phyloP scores from a whole-genome alignment of 1,284 basidiomycete genomes.

The Malassezia psittaci region DNA sequence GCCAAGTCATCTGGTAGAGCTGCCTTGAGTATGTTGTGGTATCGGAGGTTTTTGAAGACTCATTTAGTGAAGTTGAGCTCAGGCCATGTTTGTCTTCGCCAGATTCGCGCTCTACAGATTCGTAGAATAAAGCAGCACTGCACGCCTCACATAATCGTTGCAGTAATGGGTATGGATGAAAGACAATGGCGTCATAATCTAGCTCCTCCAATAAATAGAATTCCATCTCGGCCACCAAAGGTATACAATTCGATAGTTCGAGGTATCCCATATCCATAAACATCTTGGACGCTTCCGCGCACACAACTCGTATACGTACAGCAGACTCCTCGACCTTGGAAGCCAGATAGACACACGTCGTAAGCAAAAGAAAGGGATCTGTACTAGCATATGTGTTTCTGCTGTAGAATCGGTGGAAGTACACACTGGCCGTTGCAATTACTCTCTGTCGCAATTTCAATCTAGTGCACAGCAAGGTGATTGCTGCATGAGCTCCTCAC shows the following conservation, averaged over 20 bases:
- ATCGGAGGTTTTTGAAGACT: too few species aligned
- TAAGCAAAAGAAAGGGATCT: constrained; percentile 80
- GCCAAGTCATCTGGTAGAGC: constrained; percentile 55
- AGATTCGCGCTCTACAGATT: not conserved
- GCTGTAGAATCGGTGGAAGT: constrained; percentile 80
- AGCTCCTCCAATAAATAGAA: constrained; percentile 94
- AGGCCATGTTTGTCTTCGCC: not conserved
- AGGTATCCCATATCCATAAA: constrained; percentile 24
- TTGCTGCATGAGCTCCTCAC: constrained; percentile 49
- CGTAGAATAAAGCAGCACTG: not conserved
- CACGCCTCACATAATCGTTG: constrained; percentile 4
- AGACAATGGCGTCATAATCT: constrained; percentile 84
- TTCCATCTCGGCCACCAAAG: constrained; percentile 89
- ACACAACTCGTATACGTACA: constrained; percentile 81
- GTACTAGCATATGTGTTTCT: constrained; percentile 66
- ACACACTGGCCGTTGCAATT: constrained; percentile 82
- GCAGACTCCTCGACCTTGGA: constrained; percentile 94
- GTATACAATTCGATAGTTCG: constrained; percentile 66
- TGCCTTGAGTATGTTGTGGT: not conserved
- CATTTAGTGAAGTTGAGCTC: not conserved
- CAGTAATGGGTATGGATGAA: constrained; percentile 85
- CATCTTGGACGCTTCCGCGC: constrained; percentile 59
- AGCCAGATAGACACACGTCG: constrained; percentile 87
- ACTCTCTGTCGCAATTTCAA: constrained; percentile 74
- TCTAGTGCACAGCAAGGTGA: constrained; percentile 75